Conservation (phyloP, 2,329 filamentous ascomycete species). For the Metarhizium brunneum region DNA sequence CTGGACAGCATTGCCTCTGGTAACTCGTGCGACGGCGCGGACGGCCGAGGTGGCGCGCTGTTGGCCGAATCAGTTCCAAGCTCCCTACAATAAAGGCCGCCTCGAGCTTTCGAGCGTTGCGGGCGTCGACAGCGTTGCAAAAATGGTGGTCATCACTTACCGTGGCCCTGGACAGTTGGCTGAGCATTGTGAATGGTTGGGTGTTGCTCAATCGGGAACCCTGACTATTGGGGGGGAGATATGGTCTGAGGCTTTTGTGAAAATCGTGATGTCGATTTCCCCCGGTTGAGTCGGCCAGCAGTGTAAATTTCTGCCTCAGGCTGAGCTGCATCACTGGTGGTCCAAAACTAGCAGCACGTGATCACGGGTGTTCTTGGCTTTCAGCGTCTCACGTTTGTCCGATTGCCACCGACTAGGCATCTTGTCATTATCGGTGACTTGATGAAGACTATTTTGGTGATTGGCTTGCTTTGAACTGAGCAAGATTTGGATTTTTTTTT, state of each 20-base stretch:
- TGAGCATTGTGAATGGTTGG: conserved; percentile 43
- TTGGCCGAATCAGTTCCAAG: conserved; percentile 12
- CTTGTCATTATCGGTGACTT: too few relatives aligned
- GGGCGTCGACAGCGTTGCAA: neutral
- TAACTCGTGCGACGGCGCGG: conserved; percentile 38
- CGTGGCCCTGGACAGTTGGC: conserved; percentile 44
- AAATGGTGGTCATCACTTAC: conserved; percentile 28
- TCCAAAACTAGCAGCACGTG: neutral
- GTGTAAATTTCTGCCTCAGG: conserved; percentile 17
- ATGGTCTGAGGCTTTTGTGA: conserved; percentile 34
- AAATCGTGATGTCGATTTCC: conserved; percentile 31
- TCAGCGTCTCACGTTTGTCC: too few relatives aligned
- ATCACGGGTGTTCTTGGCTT: too few relatives aligned
- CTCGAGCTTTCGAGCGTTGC: neutral
- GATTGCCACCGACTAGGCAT: too few relatives aligned
- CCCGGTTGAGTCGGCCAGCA: conserved; percentile 15
- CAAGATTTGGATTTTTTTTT: too few relatives aligned
- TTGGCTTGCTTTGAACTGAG: too few relatives aligned
- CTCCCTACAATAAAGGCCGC: neutral
- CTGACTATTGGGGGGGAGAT: conserved; percentile 20
- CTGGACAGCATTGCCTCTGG: conserved; percentile 31
- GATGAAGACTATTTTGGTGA: too few relatives aligned
- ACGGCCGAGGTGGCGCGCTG: conserved; percentile 43
- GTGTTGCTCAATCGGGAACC: conserved; percentile 38
- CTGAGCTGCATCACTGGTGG: neutral